These are phyloP conservation scores for Debaryomyces maramus DNA, from an alignment of 805 yeast species.

Conservation along the genomic window DNA sequence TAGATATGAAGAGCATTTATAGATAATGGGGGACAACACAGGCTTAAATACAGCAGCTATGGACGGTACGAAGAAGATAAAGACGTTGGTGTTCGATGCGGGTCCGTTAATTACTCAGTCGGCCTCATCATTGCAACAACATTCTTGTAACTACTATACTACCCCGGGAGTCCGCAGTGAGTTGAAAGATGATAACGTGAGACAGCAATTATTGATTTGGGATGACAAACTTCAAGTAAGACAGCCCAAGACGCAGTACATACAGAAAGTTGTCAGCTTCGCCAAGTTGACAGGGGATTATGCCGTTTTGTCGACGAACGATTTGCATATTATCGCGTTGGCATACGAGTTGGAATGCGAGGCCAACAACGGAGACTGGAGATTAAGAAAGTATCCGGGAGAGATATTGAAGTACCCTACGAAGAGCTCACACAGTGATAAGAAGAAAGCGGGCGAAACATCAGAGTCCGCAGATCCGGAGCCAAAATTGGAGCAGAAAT, in stretches of 20 bases:
- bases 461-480: conserved; percentile 17
- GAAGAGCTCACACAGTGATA: conserved; percentile 12
- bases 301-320: conserved; percentile 83
- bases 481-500: conserved; percentile 6
- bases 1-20: no score
- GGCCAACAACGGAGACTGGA: conserved; percentile 63
- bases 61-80: conserved; percentile 31
- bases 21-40: no score
- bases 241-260: conserved; percentile 70
- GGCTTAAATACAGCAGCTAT: no score
- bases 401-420: conserved; percentile 40
- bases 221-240: conserved; percentile 65
- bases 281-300: conserved; percentile 90
- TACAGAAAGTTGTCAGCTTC: conserved; percentile 69
- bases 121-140: conserved; percentile 66
- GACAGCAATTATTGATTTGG: conserved; percentile 80
- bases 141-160: conserved; percentile 74
- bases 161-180: conserved; percentile 91
- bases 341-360: conserved; percentile 85
- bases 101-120: conserved; percentile 91
- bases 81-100: conserved; percentile 82
- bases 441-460: conserved; percentile 22
- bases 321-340: conserved; percentile 88
- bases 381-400: conserved; percentile 74
- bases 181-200: conserved; percentile 80